Conservation (phyloP, 805 yeast genomes). For the Sugiyamaella boreocaroliniensis region DNA sequence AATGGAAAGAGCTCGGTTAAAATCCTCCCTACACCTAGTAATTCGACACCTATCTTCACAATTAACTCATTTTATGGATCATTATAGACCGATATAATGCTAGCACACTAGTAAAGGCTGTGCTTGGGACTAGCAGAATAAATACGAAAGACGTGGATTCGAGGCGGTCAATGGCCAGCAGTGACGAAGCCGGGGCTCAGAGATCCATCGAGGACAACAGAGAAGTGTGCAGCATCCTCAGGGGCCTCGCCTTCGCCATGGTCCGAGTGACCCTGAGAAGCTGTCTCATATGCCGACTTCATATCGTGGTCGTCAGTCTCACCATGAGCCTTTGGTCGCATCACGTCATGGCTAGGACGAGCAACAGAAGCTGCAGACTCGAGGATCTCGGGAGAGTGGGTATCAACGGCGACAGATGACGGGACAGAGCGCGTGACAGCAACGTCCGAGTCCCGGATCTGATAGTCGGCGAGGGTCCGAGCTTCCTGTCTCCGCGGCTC, state of each 20-base stretch:
- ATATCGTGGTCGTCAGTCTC: background rate
- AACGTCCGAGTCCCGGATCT: constrained; percentile 10
- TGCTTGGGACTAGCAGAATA: too few relatives aligned
- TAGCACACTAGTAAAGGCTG: too few relatives aligned
- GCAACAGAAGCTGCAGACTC: background rate
- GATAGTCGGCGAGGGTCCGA: constrained; percentile 2
- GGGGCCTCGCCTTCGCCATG: background rate
- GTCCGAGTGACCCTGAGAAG: background rate
- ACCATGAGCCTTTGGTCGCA: background rate
- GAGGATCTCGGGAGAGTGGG: background rate
- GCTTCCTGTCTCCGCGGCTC: background rate
- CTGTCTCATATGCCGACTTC: background rate
- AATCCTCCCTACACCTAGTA: too few relatives aligned
- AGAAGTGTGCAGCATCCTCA: background rate
- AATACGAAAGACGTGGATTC: too few relatives aligned
- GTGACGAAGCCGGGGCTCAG: constrained; percentile 7
- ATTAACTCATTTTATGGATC: too few relatives aligned
- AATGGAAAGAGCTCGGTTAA: too few relatives aligned
- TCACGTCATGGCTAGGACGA: background rate
- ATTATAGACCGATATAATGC: too few relatives aligned
- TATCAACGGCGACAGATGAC: background rate
- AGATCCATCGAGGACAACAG: constrained; percentile 6
- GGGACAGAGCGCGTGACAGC: constrained; percentile 3
- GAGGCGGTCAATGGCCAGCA: background rate
- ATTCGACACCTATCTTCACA: too few relatives aligned